Evolutionary conservation across 2,329 filamentous ascomycete genomes (phyloP), one percentile per base, ranked within the genome.

Genomic region (Purpureocillium lavendulum): DNA sequence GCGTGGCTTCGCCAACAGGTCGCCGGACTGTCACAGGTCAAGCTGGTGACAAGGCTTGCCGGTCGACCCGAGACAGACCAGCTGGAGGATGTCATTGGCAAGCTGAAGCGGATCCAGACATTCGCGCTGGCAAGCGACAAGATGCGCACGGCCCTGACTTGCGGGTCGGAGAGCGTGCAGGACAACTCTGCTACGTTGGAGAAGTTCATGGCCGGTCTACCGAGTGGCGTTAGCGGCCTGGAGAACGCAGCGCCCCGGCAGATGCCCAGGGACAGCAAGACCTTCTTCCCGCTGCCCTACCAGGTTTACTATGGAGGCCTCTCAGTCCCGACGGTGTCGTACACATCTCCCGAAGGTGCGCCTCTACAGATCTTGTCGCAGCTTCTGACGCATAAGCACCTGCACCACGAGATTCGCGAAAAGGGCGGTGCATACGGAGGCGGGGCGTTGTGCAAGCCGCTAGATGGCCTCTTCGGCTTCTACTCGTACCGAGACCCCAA

Each of bases 401-500:
- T 98, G 21, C 92, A 98, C 58, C 90, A 94, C 50, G 92, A 97
- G 62, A 96, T 98, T 49, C 85, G 92, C 40, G 92, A 98, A 58
- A 97, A 97, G 64, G 92, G 92, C 26, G 92, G 92, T 30, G 92
- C 92, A 0, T 98, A 98, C 51, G 92, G 92, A 33, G 92, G 87
- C 16, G 88, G 89, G 12, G 90, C 92, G 2, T 90, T 87, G 58
- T 82, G 84, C 33, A 80, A 81, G 17, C 77, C 84, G 0, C 66
- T 95, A 7, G 83, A 87, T 49, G 90, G 89, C 17, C 61, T 94
- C 1, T 97, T 98, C 51, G 87, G 87, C 13, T 94, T 96, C 66
- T 96, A 94, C 66, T 90, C 86, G 33, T 98, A 98, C 71, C 85
- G 92, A 38, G 92, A 98, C 58, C 92, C 92, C 3, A 96, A 97